Conservation (phyloP, 2,329 filamentous ascomycete species). For the Fusarium veterinarium region DNA sequence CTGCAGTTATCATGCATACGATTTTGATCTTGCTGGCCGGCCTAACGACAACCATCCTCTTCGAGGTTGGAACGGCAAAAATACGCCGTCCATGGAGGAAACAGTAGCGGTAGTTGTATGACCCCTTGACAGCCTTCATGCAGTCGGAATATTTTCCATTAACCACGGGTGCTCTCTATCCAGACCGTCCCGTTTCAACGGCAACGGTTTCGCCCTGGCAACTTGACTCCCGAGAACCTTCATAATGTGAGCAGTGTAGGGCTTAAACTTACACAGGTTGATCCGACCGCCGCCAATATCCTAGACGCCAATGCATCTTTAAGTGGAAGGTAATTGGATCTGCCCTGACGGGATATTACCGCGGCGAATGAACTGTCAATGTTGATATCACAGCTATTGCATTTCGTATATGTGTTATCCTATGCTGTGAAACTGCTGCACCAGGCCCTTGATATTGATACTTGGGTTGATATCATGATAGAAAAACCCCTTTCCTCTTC, state of each 20-base stretch:
- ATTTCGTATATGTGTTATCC: slow-evolving; percentile 4
- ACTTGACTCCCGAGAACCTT: background rate
- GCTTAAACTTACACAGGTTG: background rate
- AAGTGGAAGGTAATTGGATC: background rate
- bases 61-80: background rate
- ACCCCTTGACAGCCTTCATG: background rate
- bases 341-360: background rate
- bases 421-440: background rate
- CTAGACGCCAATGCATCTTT: background rate
- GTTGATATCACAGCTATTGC: background rate
- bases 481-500: too few relatives aligned
- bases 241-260: background rate
- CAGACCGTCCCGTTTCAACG: background rate
- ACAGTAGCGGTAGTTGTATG: slow-evolving; percentile 4
- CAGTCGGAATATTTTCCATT: background rate
- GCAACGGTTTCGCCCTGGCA: background rate
- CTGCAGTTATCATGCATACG: background rate
- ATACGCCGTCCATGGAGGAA: background rate
- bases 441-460: background rate
- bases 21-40: slow-evolving; percentile 3
- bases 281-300: background rate
- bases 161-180: background rate
- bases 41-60: background rate
- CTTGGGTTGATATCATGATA: background rate
- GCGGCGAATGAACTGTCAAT: background rate